Evolutionary conservation across 139 green algal genomes (phyloP).

Genomic region (Pseudopediastrum boryanum): DNA sequence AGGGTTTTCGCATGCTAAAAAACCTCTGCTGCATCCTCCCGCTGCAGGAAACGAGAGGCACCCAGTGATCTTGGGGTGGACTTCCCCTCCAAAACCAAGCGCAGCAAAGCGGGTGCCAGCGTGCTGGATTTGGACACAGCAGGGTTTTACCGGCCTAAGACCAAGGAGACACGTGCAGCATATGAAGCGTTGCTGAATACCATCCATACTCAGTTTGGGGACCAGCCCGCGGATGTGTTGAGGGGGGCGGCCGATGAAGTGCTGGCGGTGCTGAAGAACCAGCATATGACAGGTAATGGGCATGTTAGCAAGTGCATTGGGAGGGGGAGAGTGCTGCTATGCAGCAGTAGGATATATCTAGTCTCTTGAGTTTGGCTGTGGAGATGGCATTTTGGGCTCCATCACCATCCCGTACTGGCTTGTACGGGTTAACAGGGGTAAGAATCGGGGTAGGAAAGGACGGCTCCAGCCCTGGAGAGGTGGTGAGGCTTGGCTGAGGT

Average conservation of each 20-base stretch:
- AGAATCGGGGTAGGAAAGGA: too few relatives aligned
- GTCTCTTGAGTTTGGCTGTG: too few relatives aligned
- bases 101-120: conserved; percentile 36
- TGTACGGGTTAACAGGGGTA: too few relatives aligned
- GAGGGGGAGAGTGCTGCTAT: too few relatives aligned
- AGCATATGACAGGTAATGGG: conserved; percentile 57
- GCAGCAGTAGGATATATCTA: too few relatives aligned
- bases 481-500: too few relatives aligned
- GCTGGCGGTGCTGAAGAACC: conserved; percentile 90
- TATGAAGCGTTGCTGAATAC: conserved; percentile 92
- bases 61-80: conserved; percentile 38
- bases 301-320: too few relatives aligned
- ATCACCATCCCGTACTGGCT: too few relatives aligned
- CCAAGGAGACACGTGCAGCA: conserved; percentile 90
- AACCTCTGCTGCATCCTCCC: too few relatives aligned
- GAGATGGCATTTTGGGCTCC: too few relatives aligned
- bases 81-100: conserved; percentile 45
- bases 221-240: conserved; percentile 95
- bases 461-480: too few relatives aligned
- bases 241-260: conserved; percentile 96
- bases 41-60: background rate
- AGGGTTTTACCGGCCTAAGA: conserved; percentile 56
- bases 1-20: too few relatives aligned
- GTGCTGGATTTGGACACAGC: conserved; percentile 86
- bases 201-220: conserved; percentile 89